These are phyloP conservation scores for Crithidia sp. DNA, from an alignment of 208 protist genomes.

Conservation along the genomic window DNA sequence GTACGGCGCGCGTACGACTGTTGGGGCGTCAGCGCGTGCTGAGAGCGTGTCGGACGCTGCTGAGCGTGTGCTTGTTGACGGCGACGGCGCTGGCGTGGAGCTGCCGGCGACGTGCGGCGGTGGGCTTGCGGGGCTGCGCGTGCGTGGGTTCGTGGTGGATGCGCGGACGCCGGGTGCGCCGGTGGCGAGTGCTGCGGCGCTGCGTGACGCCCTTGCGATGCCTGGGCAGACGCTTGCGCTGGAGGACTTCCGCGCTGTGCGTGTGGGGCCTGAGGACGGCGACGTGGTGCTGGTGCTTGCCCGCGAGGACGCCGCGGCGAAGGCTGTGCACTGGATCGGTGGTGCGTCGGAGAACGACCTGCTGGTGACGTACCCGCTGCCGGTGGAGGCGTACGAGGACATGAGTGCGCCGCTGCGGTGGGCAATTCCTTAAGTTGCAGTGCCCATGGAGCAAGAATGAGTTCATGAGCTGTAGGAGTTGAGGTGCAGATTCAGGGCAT, in stretches of 20 bases:
- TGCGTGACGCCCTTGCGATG: constrained; percentile 30
- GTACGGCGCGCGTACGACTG: constrained; percentile 2
- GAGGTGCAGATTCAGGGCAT: background rate
- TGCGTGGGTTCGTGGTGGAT: constrained; percentile 36
- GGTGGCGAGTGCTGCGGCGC: background rate
- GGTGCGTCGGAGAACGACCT: constrained; percentile 46
- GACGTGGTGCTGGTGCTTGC: constrained; percentile 32
- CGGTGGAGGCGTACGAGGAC: constrained; percentile 43
- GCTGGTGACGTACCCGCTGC: constrained; percentile 45
- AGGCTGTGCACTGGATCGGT: constrained; percentile 40
- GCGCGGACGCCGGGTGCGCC: constrained; percentile 22
- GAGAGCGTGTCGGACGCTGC: constrained; percentile 8
- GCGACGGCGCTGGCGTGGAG: constrained; percentile 3
- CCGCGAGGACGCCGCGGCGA: constrained; percentile 27
- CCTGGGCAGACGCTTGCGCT: constrained; percentile 52
- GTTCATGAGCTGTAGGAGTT: no score
- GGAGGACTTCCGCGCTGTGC: constrained; percentile 46
- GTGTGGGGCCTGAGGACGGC: constrained; percentile 13
- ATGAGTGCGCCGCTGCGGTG: constrained; percentile 35
- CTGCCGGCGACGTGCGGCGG: constrained; percentile 16
- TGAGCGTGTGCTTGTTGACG: background rate
- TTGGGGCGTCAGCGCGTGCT: background rate
- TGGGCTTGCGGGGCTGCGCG: constrained; percentile 14
- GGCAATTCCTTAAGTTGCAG: background rate
- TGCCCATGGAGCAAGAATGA: background rate